Conservation (phyloP, 1,284 basidiomycete genomes). For the Ceratobasidium sp. region DNA sequence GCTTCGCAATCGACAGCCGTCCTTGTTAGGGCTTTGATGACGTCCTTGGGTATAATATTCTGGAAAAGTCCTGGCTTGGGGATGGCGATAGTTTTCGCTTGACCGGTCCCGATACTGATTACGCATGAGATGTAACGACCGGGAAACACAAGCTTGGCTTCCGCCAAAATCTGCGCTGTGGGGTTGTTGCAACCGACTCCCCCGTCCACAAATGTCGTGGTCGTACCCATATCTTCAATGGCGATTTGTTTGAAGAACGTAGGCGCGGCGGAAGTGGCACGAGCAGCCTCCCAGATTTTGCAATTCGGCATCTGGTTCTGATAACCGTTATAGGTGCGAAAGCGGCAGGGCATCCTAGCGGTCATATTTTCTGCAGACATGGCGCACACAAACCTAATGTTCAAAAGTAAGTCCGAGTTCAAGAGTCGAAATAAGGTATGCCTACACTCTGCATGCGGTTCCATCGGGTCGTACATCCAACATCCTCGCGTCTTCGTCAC, state of each 20-base stretch:
- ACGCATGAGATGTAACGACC: background rate
- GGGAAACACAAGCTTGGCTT: background rate
- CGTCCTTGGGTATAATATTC: background rate
- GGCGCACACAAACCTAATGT: background rate
- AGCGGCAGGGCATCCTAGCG: slow-evolving; percentile 11
- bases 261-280: slow-evolving; percentile 44
- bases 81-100: background rate
- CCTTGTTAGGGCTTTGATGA: background rate
- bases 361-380: too few species aligned
- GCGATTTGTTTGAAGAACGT: slow-evolving; percentile 33
- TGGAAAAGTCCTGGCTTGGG: slow-evolving; percentile 8
- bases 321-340: slow-evolving; percentile 18
- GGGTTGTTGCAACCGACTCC: slow-evolving; percentile 34
- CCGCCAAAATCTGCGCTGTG: background rate
- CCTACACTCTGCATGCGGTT: slow-evolving; percentile 16
- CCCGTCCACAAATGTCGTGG: background rate
- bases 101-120: slow-evolving; percentile 17
- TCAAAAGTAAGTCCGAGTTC: background rate
- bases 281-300: slow-evolving; percentile 46
- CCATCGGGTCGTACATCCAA: slow-evolving; percentile 1
- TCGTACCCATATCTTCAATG: background rate
- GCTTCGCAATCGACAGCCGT: slow-evolving; percentile 21
- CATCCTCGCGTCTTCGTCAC: background rate
- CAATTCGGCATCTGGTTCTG: slow-evolving; percentile 20
- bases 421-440: background rate